phyloP scores from a whole-genome alignment of 2,329 filamentous ascomycete genomes.

The Leptographium procerum region DNA sequence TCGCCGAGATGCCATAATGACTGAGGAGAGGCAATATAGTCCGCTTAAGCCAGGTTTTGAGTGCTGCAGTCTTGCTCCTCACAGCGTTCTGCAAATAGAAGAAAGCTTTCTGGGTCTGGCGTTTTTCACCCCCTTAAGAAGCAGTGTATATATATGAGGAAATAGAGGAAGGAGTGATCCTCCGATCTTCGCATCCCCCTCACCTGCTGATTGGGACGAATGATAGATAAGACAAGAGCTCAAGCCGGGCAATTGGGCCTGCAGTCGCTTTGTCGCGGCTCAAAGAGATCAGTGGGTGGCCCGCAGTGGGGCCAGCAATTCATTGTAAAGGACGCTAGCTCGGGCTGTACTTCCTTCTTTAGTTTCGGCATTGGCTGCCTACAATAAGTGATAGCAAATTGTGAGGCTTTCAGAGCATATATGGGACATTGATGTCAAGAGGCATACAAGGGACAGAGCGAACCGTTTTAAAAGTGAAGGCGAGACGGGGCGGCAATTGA shows the following conservation, averaged over 20 bases:
- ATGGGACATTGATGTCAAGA: background rate
- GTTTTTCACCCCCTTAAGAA: background rate
- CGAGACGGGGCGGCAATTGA: too few relatives aligned
- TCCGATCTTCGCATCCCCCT: slow-evolving; percentile 1
- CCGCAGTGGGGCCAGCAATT: background rate
- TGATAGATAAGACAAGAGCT: background rate
- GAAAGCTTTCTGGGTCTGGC: background rate
- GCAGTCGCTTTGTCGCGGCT: slow-evolving; percentile 1
- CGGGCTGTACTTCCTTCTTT: background rate
- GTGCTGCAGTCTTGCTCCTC: background rate
- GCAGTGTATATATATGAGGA: background rate
- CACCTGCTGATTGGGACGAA: too few relatives aligned
- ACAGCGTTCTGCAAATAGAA: background rate
- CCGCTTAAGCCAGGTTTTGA: background rate
- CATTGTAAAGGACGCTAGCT: background rate
- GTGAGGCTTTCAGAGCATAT: too few relatives aligned
- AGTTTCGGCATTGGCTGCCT: too few relatives aligned
- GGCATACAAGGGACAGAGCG: background rate
- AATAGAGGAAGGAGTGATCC: background rate
- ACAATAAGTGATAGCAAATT: too few relatives aligned
- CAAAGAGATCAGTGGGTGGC: background rate
- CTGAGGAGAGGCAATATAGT: background rate
- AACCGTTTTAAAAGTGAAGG: background rate
- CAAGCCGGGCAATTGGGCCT: too few relatives aligned
- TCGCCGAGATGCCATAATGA: slow-evolving; percentile 11